phyloP scores from a whole-genome alignment of 352 stramenopile species.

The Phytophthora pseudosyringae region DNA sequence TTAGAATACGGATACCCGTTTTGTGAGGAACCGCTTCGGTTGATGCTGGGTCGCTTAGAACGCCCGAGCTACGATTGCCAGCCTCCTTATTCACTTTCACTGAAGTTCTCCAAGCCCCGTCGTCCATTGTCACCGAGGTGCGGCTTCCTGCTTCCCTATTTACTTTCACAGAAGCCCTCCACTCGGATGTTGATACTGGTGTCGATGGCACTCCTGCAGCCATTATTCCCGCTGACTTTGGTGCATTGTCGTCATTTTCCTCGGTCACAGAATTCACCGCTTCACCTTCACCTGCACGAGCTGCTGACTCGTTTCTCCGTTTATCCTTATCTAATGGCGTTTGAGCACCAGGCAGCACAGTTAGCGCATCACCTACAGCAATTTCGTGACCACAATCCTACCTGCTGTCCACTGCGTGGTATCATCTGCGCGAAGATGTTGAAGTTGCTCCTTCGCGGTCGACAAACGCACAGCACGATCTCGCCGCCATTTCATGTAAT shows the following conservation, averaged over 20 bases:
- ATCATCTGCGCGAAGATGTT: slow-evolving; percentile 37
- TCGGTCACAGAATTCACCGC: background rate
- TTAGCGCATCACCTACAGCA: slow-evolving; percentile 4
- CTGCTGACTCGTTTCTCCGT: background rate
- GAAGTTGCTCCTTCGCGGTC: slow-evolving; percentile 40
- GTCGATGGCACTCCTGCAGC: background rate
- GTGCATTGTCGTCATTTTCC: background rate
- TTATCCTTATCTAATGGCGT: slow-evolving; percentile 16
- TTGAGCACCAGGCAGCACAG: background rate
- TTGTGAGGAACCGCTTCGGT: slow-evolving; percentile 1
- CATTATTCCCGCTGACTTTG: background rate
- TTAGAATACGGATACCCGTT: slow-evolving; percentile 42
- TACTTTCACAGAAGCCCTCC: slow-evolving; percentile 23
- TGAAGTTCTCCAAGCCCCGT: slow-evolving; percentile 20
- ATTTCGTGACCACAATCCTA: slow-evolving; percentile 15
- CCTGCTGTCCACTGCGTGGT: slow-evolving; percentile 38
- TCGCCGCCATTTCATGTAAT: slow-evolving; percentile 67
- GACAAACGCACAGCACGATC: slow-evolving; percentile 54
- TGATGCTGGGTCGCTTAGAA: slow-evolving; percentile 10
- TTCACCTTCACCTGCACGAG: slow-evolving; percentile 1
- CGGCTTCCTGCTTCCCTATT: slow-evolving; percentile 32
- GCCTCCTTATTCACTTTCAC: slow-evolving; percentile 45
- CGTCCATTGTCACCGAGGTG: slow-evolving; percentile 14
- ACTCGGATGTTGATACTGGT: background rate
- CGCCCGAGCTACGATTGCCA: slow-evolving; percentile 30